These are phyloP conservation scores for Hypomontagnella monticulosa DNA, from an alignment of 495 filamentous ascomycete species.

Conservation along the genomic window DNA sequence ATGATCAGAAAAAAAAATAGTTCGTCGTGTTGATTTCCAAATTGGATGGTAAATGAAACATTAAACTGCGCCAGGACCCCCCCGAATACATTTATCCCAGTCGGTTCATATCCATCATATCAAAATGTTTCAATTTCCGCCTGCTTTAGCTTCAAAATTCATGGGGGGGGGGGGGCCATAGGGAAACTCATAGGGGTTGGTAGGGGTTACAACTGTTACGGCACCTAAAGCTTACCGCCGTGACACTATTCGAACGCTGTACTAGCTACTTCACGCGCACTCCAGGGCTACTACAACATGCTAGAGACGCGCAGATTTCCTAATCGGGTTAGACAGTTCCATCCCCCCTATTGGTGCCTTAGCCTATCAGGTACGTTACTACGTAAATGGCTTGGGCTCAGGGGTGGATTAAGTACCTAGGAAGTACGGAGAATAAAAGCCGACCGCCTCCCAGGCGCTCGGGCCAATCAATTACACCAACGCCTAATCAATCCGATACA, in stretches of 20 bases:
- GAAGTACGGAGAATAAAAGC: slow-evolving; percentile 16
- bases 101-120: slow-evolving; percentile 1
- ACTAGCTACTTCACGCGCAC: not conserved
- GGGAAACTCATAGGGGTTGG: too few species aligned
- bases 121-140: slow-evolving; percentile 39
- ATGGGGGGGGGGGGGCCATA: too few species aligned
- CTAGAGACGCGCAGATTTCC: slow-evolving; percentile 16
- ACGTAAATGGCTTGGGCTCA: too few species aligned
- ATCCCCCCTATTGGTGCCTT: slow-evolving; percentile 9
- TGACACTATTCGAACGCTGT: not conserved
- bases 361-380: too few species aligned
- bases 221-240: slow-evolving; percentile 3
- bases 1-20: slow-evolving; percentile 29
- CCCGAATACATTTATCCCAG: slow-evolving; percentile 2
- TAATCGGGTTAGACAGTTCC: slow-evolving; percentile 12
- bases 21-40: slow-evolving; percentile 32
- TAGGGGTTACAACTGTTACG: not conserved
- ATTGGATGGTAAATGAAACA: slow-evolving; percentile 40
- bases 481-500: not conserved
- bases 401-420: slow-evolving; percentile 2
- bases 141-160: not conserved
- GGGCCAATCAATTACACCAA: slow-evolving; percentile 3
- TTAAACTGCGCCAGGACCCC: slow-evolving; percentile 33
- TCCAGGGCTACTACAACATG: slow-evolving; percentile 3
- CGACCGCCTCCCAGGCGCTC: not conserved